phyloP scores from a whole-genome alignment of 352 stramenopile species.

The Globisporangium parvum region DNA sequence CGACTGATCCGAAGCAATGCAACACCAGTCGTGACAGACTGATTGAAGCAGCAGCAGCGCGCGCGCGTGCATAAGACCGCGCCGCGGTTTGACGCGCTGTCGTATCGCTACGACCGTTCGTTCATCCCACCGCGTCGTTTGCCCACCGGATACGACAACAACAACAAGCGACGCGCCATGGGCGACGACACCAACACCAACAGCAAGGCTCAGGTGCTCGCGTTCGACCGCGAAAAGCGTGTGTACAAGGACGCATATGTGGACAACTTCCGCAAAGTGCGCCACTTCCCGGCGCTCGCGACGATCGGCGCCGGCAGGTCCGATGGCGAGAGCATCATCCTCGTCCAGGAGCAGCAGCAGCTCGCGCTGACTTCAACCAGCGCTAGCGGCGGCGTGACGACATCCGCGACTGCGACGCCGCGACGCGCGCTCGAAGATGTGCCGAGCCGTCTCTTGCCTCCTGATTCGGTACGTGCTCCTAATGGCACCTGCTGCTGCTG shows the following conservation, averaged over 20 bases:
- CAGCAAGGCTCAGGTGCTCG: constrained; percentile 45
- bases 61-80: not conserved
- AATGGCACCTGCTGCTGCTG: not conserved
- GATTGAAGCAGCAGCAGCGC: not conserved
- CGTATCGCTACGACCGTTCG: not conserved
- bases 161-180: not conserved
- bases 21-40: no score
- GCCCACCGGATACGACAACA: not conserved
- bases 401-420: not conserved
- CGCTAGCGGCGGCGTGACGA: not conserved
- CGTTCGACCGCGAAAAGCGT: constrained; percentile 69
- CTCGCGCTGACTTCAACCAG: constrained; percentile 6
- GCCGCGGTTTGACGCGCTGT: not conserved
- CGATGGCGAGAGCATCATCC: constrained; percentile 56
- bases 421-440: constrained; percentile 22
- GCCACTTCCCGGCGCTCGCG: constrained; percentile 65
- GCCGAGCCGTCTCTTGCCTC: constrained; percentile 42
- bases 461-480: constrained; percentile 31
- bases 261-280: constrained; percentile 60
- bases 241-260: constrained; percentile 75
- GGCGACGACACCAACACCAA: not conserved
- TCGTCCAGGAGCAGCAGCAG: constrained; percentile 37
- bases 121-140: not conserved
- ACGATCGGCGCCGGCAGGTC: constrained; percentile 38
- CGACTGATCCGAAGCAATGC: not conserved